Percentiles rank a stretch among this genome's conserved stretches.
Conservation (phyloP, 2,329 filamentous ascomycete species). For the Pestalotiopsis sp. region DNA sequence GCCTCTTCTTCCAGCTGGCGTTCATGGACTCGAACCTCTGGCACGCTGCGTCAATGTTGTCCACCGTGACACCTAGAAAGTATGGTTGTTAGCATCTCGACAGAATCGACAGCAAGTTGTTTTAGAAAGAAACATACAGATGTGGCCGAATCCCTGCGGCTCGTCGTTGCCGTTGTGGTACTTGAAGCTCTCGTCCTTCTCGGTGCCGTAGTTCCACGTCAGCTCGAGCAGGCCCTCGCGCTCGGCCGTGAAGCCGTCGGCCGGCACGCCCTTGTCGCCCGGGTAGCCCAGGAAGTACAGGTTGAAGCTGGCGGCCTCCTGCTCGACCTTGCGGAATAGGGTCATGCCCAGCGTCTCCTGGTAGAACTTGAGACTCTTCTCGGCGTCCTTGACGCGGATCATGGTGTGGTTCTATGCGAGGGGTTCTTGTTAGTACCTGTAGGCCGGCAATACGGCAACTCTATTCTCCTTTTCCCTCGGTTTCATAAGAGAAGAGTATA, state of each 20-base stretch:
- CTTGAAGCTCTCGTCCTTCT: constrained; percentile 80
- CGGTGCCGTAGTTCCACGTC: constrained; percentile 83
- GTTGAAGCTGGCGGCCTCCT: constrained; percentile 74
- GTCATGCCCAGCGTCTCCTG: constrained; percentile 89
- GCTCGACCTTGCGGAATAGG: constrained; percentile 74
- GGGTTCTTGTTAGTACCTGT: too few relatives aligned
- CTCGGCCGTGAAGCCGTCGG: constrained; percentile 60
- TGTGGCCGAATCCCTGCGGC: constrained; percentile 93
- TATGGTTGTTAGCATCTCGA: neutral
- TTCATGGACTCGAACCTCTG: constrained; percentile 80
- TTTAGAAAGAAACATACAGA: constrained; percentile 63
- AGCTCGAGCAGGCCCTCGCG: constrained; percentile 87
- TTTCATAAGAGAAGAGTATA: too few relatives aligned
- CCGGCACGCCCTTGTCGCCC: constrained; percentile 54
- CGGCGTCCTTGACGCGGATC: constrained; percentile 86
- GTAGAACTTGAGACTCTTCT: constrained; percentile 78
- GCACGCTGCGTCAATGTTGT: constrained; percentile 88
- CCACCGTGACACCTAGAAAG: constrained; percentile 72
- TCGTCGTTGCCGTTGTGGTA: constrained; percentile 94
- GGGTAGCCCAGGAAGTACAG: constrained; percentile 91
- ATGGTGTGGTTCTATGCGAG: constrained; percentile 78
- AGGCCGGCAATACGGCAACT: too few relatives aligned
- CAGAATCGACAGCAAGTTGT: neutral
- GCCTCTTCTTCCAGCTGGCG: constrained; percentile 91
- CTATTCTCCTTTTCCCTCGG: too few relatives aligned